Conservation (phyloP, 768 basidiomycete species). For the Obba rivulosa region DNA sequence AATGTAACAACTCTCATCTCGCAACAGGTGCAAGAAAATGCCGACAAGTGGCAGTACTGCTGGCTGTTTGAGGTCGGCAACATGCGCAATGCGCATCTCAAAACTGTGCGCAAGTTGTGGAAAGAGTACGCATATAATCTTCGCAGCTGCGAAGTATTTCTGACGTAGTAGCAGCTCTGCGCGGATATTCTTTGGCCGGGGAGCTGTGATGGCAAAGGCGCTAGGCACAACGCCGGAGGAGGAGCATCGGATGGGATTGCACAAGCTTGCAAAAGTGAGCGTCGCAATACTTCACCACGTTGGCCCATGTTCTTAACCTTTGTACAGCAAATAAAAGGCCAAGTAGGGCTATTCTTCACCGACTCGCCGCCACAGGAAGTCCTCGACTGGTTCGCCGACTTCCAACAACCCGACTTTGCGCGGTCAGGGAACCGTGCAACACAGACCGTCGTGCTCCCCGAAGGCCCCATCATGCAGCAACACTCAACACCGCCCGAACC, state of each 20-base stretch:
- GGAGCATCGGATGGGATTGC: conserved; percentile 75
- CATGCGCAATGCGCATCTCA: conserved; percentile 92
- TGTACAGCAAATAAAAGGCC: conserved; percentile 84
- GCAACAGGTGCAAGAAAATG: conserved; percentile 67
- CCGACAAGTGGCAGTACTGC: conserved; percentile 90
- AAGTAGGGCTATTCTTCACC: conserved; percentile 91
- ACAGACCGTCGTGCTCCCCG: conserved; percentile 69
- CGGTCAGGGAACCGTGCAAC: conserved; percentile 79
- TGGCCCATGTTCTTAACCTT: not conserved
- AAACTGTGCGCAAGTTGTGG: conserved; percentile 92
- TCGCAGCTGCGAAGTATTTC: not conserved
- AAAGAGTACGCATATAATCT: conserved; percentile 61
- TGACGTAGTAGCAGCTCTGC: conserved; percentile 53
- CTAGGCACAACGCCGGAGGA: conserved; percentile 83
- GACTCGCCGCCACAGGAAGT: conserved; percentile 88
- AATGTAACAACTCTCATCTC: conserved; percentile 2
- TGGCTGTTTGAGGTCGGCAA: conserved; percentile 95
- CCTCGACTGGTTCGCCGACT: conserved; percentile 90
- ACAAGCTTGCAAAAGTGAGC: conserved; percentile 73
- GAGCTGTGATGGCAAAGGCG: conserved; percentile 93
- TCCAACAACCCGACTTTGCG: conserved; percentile 86
- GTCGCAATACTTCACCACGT: not conserved
- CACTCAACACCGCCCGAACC: conserved; percentile 80
- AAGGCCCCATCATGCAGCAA: conserved; percentile 78
- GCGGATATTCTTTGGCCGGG: conserved; percentile 83